Conservation (phyloP, 164 flowering plant genomes). For the Aristolochia contorta region DNA sequence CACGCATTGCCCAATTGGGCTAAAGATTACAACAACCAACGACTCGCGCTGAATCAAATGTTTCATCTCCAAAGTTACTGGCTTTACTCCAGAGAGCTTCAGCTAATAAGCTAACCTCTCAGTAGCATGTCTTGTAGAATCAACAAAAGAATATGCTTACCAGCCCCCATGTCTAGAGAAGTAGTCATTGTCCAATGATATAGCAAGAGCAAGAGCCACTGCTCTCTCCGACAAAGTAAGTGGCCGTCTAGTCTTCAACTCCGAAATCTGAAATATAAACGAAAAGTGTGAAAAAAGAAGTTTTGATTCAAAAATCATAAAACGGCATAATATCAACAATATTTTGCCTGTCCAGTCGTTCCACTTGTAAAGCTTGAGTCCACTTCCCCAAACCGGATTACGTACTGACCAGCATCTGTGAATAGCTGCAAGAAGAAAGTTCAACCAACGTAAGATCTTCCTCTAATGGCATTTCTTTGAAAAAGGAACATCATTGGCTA, state of each 20-base stretch:
- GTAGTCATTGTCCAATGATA: constrained; percentile 90
- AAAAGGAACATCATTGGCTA: no score
- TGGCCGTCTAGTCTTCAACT: constrained; percentile 57
- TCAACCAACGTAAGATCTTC: no score
- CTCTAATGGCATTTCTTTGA: no score
- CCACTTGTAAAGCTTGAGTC: constrained; percentile 36
- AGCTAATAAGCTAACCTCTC: no score
- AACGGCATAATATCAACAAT: not conserved
- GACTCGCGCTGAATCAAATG: no score
- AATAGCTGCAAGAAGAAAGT: constrained; percentile 46
- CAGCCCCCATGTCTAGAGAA: constrained; percentile 93
- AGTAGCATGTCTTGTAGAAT: no score
- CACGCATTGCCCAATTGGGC: no score
- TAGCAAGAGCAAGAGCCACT: constrained; percentile 85
- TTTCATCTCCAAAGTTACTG: no score
- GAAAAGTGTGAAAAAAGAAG: not conserved
- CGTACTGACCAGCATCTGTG: constrained; percentile 99
- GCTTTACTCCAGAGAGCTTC: no score
- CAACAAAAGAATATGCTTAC: constrained; percentile 29
- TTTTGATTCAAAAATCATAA: not conserved
- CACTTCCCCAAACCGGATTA: constrained; percentile 76
- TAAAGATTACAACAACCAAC: no score
- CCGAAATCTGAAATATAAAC: constrained; percentile 47
- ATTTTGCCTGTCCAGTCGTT: constrained; percentile 35
- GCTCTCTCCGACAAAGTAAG: constrained; percentile 88